phyloP scores from a whole-genome alignment of 106 monocot genomes.

The Acorus calamus region DNA sequence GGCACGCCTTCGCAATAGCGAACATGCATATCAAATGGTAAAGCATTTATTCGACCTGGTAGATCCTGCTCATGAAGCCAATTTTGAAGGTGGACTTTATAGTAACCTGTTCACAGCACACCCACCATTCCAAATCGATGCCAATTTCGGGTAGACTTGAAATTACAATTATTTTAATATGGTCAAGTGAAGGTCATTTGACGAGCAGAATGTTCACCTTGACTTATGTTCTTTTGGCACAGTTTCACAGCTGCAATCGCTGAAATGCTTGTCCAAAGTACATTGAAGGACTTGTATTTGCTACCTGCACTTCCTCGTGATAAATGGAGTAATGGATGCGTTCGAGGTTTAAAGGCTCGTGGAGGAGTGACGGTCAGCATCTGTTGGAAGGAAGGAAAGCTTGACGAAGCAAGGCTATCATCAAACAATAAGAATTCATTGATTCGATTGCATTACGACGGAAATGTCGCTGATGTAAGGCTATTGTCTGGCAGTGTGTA shows the following conservation, averaged over 20 bases:
- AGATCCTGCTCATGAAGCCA: slow-evolving; percentile 63
- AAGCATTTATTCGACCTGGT: slow-evolving; percentile 62
- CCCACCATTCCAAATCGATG: slow-evolving; percentile 98
- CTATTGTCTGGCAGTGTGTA: slow-evolving; percentile 34
- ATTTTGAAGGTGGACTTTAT: slow-evolving; percentile 81
- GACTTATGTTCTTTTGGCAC: not conserved
- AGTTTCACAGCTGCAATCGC: slow-evolving; percentile 86
- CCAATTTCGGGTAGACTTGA: slow-evolving; percentile 71
- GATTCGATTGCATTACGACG: slow-evolving; percentile 54
- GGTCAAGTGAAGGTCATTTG: not conserved
- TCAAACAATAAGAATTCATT: slow-evolving; percentile 27
- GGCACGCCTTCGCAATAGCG: slow-evolving; percentile 64
- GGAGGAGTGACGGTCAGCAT: slow-evolving; percentile 63
- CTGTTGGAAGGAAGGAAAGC: slow-evolving; percentile 78
- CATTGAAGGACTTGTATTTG: slow-evolving; percentile 40
- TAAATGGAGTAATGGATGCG: slow-evolving; percentile 64
- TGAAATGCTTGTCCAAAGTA: slow-evolving; percentile 87
- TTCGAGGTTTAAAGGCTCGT: slow-evolving; percentile 67
- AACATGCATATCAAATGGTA: slow-evolving; percentile 66
- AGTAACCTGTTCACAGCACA: slow-evolving; percentile 95
- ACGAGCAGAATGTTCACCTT: no score
- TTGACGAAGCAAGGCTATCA: slow-evolving; percentile 44
- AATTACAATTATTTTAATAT: not conserved
- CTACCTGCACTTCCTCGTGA: slow-evolving; percentile 83
- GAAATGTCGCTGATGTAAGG: slow-evolving; percentile 11